Evolutionary conservation across 352 stramenopile genomes (phyloP), one percentile per base, ranked within the genome.

Genomic region (Phytophthora meadii): DNA sequence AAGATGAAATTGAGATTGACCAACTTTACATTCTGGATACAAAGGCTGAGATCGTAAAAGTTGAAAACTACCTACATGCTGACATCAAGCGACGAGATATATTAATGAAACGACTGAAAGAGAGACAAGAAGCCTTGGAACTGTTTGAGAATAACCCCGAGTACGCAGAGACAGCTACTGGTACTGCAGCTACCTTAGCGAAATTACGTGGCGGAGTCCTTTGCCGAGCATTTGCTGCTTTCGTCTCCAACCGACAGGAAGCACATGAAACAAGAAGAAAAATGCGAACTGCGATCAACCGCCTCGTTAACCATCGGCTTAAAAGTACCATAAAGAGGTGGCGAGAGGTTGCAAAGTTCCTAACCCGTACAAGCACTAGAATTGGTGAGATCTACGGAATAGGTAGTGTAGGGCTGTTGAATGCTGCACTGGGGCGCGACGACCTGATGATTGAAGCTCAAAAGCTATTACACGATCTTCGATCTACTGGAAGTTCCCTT

Each of bases 1-100:
- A 92, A 56, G 87, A 95, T 64, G 87, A 95, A 54, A 81, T 95
- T 17, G 83, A 89, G 52, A 93, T 95, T 32, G 87, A 95, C 36
- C 80, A 92, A 55, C 72, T 92, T n/a, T 95, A 93, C 57, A 95
- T 95, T 44, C 52, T 88, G 2, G 84, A 95, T 39, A 79, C 82
- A 4, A 95, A 95, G 45, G 59, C 77, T 8, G 84, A 93, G 34
- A 85, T 89, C 25, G 65, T 92, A 5, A 74, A 82, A 51, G 76
- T 88, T 4, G 83, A 95, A 44, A 90, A 92, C 41, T 87, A 88
- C 36, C 51, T 92, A n/a, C 74, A 74, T 10, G 79, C 65, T n/a
- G 86, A 93, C 42, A 63, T 75, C 11, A 87, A 79, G 17, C 74
- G 65, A 0, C 71, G 72, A 1, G 68, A 69, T 2, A 65, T 49